A percentile compares a stretch with the other conserved stretches of the same genome.
phyloP scores from a whole-genome alignment of 2,329 filamentous ascomycete genomes.

The Pseudocercospora fuligena region DNA sequence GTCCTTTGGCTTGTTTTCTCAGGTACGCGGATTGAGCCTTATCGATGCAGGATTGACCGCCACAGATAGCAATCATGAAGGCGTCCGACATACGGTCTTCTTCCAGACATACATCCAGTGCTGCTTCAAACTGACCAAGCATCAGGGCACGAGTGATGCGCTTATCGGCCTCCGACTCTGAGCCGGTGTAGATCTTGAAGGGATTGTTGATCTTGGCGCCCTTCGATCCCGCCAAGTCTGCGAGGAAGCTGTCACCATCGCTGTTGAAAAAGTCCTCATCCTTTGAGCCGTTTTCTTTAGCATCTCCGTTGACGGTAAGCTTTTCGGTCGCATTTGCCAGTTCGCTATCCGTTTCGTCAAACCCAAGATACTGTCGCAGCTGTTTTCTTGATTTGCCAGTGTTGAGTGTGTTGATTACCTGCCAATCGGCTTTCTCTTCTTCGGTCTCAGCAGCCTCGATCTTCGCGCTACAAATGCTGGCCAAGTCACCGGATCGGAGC shows the following conservation, averaged over 20 bases:
- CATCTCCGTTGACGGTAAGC: slow-evolving; percentile 60
- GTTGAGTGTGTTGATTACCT: slow-evolving; percentile 86
- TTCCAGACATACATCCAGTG: slow-evolving; percentile 84
- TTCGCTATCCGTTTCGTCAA: slow-evolving; percentile 62
- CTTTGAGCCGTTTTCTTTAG: slow-evolving; percentile 37
- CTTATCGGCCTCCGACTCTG: slow-evolving; percentile 83
- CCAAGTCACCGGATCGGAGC: slow-evolving; percentile 76
- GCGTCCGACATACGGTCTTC: slow-evolving; percentile 93
- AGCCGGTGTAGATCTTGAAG: slow-evolving; percentile 84
- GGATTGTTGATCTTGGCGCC: slow-evolving; percentile 92
- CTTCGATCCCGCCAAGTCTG: slow-evolving; percentile 83
- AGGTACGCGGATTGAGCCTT: slow-evolving; percentile 94
- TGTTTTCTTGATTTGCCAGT: slow-evolving; percentile 83
- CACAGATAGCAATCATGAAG: slow-evolving; percentile 97
- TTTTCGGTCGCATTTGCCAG: slow-evolving; percentile 48
- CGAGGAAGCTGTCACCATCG: slow-evolving; percentile 84
- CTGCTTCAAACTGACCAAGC: slow-evolving; percentile 87
- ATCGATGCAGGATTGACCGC: slow-evolving; percentile 88
- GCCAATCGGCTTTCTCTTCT: slow-evolving; percentile 95
- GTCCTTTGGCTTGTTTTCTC: slow-evolving; percentile 76
- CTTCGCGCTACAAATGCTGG: slow-evolving; percentile 78
- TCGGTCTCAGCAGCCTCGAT: slow-evolving; percentile 77
- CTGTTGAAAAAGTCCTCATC: slow-evolving; percentile 73
- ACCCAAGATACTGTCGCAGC: slow-evolving; percentile 89
- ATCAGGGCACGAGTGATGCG: slow-evolving; percentile 85